Conservation (phyloP, 177 flowering plant genomes). For the Vitis hybrid region DNA sequence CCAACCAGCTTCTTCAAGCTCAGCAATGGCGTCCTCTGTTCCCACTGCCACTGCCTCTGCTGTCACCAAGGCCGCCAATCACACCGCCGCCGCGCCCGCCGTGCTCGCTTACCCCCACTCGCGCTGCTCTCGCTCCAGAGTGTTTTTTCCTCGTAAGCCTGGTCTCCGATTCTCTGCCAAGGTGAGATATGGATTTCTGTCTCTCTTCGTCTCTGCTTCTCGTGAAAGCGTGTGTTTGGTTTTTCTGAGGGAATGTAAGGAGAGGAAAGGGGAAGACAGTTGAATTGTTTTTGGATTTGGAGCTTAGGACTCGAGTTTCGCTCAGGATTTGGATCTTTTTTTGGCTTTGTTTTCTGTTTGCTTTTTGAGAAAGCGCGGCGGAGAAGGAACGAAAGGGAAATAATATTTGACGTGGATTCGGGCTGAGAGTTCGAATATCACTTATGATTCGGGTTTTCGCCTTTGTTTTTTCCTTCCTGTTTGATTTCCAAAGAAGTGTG, state of each 20-base stretch:
- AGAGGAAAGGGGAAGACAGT: too few species aligned
- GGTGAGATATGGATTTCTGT: slow-evolving; percentile 20
- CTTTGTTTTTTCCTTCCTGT: neutral
- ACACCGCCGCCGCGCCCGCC: slow-evolving; percentile 9
- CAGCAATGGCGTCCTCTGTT: slow-evolving; percentile 48
- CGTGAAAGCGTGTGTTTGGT: neutral
- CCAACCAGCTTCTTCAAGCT: neutral
- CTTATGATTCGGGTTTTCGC: neutral
- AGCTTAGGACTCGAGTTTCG: too few species aligned
- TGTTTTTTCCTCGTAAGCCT: slow-evolving; percentile 33
- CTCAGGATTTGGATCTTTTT: too few species aligned
- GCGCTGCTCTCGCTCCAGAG: slow-evolving; percentile 18
- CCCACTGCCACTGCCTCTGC: slow-evolving; percentile 29
- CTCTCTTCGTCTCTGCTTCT: neutral
- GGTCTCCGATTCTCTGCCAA: slow-evolving; percentile 37
- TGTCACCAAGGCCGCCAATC: slow-evolving; percentile 15
- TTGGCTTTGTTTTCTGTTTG: too few species aligned
- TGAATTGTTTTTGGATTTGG: too few species aligned
- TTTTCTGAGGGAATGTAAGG: neutral
- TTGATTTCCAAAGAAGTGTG: neutral
- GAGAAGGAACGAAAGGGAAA: too few species aligned
- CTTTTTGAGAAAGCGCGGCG: too few species aligned
- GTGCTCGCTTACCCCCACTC: slow-evolving; percentile 10
- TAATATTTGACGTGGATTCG: too few species aligned
- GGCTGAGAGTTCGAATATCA: too few species aligned